These are phyloP conservation scores for Septoria linicola DNA, from an alignment of 2,329 filamentous ascomycete genomes.

Conservation along the genomic window DNA sequence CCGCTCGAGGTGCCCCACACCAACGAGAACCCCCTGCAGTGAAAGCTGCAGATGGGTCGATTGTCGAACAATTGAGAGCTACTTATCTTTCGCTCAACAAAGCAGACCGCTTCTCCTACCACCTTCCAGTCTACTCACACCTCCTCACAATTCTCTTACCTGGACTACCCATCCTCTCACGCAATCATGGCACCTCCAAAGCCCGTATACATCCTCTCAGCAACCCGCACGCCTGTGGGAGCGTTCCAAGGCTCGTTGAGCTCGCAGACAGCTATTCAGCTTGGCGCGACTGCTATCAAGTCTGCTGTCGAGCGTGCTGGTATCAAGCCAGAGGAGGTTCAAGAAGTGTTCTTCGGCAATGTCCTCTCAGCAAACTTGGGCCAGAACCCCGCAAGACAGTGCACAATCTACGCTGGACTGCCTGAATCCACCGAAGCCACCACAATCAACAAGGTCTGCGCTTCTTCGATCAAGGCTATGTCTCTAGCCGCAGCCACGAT, in stretches of 20 bases:
- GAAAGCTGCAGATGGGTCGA: background rate
- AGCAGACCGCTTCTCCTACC: slow-evolving; percentile 4
- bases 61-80: background rate
- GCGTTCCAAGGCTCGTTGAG: slow-evolving; percentile 93
- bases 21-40: too few relatives aligned
- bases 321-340: slow-evolving; percentile 83
- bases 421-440: slow-evolving; percentile 77
- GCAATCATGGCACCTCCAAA: slow-evolving; percentile 70
- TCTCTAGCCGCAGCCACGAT: slow-evolving; percentile 95
- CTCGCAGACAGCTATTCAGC: slow-evolving; percentile 78
- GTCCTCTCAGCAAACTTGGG: slow-evolving; percentile 94
- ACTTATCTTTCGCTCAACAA: slow-evolving; percentile 3
- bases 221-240: slow-evolving; percentile 73
- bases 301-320: slow-evolving; percentile 81
- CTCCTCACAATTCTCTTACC: background rate
- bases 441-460: slow-evolving; percentile 98
- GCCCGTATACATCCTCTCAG: slow-evolving; percentile 93
- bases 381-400: slow-evolving; percentile 94
- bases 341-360: slow-evolving; percentile 98
- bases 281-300: slow-evolving; percentile 83
- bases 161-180: background rate
- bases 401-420: slow-evolving; percentile 84
- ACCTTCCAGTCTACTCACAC: background rate
- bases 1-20: too few relatives aligned
- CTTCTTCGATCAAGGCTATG: slow-evolving; percentile 89